Evolutionary conservation across 2,329 filamentous ascomycete genomes (phyloP).

Genomic region (Verticillium nonalfalfae): DNA sequence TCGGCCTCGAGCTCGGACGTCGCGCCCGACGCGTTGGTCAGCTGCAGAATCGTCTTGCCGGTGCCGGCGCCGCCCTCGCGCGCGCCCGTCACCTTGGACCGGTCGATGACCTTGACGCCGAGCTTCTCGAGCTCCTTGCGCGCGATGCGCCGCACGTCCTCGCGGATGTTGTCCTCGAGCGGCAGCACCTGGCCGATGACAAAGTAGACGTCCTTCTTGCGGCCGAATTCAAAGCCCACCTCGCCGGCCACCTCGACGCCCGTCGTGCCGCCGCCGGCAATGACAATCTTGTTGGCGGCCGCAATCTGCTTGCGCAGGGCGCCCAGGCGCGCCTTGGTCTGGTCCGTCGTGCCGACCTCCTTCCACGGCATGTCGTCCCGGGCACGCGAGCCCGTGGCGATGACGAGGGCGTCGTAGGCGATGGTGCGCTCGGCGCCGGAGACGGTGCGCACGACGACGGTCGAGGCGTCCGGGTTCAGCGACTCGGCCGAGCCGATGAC

Average conservation of each 20-base stretch:
- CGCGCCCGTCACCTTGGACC: conserved; percentile 26
- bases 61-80: conserved; percentile 17
- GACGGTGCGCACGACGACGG: conserved; percentile 27
- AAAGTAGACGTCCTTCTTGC: conserved; percentile 40
- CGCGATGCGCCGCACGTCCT: conserved; percentile 30
- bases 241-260: conserved; percentile 46
- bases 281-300: conserved; percentile 38
- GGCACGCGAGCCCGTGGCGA: conserved; percentile 44
- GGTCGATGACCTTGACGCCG: conserved; percentile 33
- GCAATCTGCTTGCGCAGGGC: conserved; percentile 28
- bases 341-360: conserved; percentile 30
- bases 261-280: conserved; percentile 44
- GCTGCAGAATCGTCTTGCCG: conserved; percentile 19
- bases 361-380: conserved; percentile 44
- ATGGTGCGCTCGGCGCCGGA: conserved; percentile 24
- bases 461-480: conserved; percentile 24
- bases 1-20: conserved; percentile 31
- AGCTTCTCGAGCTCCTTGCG: conserved; percentile 33
- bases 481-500: conserved; percentile 37
- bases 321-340: conserved; percentile 32
- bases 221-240: conserved; percentile 39
- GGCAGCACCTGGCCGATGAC: conserved; percentile 32
- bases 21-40: conserved; percentile 24
- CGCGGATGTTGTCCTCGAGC: conserved; percentile 22
- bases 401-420: conserved; percentile 43